Base-by-base conservation (phyloP, 2,329 filamentous ascomycete species). In the Sphaceloma murrayae region DNA sequence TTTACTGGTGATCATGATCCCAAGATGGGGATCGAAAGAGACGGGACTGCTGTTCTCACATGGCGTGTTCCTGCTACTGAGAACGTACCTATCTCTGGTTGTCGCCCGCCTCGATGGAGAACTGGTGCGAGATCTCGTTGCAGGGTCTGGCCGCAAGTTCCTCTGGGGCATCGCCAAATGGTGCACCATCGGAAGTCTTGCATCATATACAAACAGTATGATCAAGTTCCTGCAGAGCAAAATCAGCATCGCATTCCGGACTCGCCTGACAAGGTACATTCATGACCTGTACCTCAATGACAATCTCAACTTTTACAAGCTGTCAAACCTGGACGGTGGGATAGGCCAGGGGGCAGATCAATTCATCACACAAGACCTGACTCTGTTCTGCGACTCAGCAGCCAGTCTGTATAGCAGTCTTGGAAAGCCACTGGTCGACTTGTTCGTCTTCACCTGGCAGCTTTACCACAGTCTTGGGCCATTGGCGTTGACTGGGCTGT, bases 151-250 rank as follows among this genome's bases (percentile, higher is more conserved):
- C 13, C 87, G 80, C 55, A 74, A 78, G 0, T 98, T 98, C 60
- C 67, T 91, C 6, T 84, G 81, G 78, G 91, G 91, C 4, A 82
- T 98, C 34, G 62, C 81, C 38, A 95, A 96, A 71, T 98, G 91
- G 91, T 87, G 88, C 52, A 87, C 89, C 2, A 80, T 98, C 26
- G 91, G 91, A 31, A 85, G 84, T 2, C 80, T 96, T 51, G 89
- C 88, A 6, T 94, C 89, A 0, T 98, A 98, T 59, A 95, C 89
- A 40, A 98, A 98, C 62, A 87, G 89, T 45, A 95, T 93, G 83
- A 98, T 98, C 71, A 96, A 96, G 64, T 98, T 85, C 65, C 74
- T 98, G 50, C 89, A 98, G 64, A 89, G 85, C 40, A 98, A 98
- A 68, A 87, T 98, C 44, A 94, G 89, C 5, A 98, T 98, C 53